Conservation (phyloP, 164 flowering plant species). For the Echeveria elegans region DNA sequence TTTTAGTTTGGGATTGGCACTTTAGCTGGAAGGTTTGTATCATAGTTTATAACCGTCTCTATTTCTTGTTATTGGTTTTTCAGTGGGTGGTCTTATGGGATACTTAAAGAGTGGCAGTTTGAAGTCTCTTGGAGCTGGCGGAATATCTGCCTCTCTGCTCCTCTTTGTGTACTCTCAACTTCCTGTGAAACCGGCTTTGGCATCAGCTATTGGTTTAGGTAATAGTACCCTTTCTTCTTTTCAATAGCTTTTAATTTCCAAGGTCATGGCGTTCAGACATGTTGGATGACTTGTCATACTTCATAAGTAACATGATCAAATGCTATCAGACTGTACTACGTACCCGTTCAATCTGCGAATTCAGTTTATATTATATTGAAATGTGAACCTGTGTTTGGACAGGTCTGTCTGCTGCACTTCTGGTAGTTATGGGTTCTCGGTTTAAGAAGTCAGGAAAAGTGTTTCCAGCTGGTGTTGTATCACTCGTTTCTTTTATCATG, state of each 20-base stretch:
- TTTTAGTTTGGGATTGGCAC: too few relatives aligned
- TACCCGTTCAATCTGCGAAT: background rate
- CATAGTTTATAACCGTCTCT: too few relatives aligned
- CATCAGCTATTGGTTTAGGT: conserved; percentile 76
- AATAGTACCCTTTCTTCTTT: conserved; percentile 10
- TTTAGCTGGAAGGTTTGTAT: too few relatives aligned
- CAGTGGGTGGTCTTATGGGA: conserved; percentile 83
- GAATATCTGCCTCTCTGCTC: conserved; percentile 52
- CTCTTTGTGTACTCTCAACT: conserved; percentile 57
- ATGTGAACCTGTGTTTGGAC: conserved; percentile 6
- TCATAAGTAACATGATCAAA: background rate
- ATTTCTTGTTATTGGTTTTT: too few relatives aligned
- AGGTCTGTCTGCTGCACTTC: conserved; percentile 68
- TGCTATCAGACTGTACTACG: too few relatives aligned
- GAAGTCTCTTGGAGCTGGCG: conserved; percentile 76
- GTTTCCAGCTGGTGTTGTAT: conserved; percentile 92
- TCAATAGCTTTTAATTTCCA: background rate
- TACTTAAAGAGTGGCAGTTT: conserved; percentile 81
- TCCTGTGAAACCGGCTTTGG: conserved; percentile 61
- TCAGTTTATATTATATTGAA: background rate
- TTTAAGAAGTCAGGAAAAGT: conserved; percentile 70
- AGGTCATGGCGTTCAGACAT: background rate
- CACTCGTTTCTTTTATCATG: conserved; percentile 73
- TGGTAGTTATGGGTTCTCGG: conserved; percentile 79
- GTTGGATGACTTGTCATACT: conserved; percentile 2